Base-by-base conservation (phyloP, 225 moss, liverwort and hornwort species). In the Marchantia polymorpha region DNA sequence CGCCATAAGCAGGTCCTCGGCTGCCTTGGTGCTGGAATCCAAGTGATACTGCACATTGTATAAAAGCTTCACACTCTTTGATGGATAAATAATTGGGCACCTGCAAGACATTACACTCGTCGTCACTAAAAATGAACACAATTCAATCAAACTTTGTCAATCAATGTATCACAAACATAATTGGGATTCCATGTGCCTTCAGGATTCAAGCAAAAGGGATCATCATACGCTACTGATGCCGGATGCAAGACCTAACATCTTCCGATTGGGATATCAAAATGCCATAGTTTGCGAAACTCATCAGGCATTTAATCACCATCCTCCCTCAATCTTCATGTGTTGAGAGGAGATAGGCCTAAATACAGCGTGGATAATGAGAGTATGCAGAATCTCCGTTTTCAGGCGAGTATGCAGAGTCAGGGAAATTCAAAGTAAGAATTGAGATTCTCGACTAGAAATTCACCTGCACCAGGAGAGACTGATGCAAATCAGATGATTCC, bases 1-100 rank as follows among this genome's bases (percentile, higher is more conserved):
- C 96, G 39, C 92, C 93, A 81, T 83, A 92, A 13, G 86, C 89
- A n/a, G 91, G 90, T 8, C 96, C 94, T 46, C 89, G 78, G 68
- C 91, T 96, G 11, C 94, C 89, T 81, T 94, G 94, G 66, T 91
- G 92, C 82, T 91, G 81, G 49, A 96, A 81, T 8, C 92, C 96
- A 31, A 92, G 90, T 26, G 85, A 83, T 80, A 92, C 92, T 12
- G 90, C 94, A 81, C 81, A 87, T 66, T 83, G 79, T 52, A 94
- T 81, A 75, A 94, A 92, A 10, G 83, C 80, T 81, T 91, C 85
- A 66, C 94, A 94, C 81, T 96, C 96, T 26, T 87, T 76, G 17
- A 23, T 29, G 31, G 77, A 91, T 27, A 94, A 65, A 60, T 89
- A 89, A 16, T 78, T 84, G 4, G 85, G 84, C 22, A 86, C 82